These are phyloP conservation scores for Hirschioporus abietinus DNA, from an alignment of 768 basidiomycete species.

Conservation along the genomic window DNA sequence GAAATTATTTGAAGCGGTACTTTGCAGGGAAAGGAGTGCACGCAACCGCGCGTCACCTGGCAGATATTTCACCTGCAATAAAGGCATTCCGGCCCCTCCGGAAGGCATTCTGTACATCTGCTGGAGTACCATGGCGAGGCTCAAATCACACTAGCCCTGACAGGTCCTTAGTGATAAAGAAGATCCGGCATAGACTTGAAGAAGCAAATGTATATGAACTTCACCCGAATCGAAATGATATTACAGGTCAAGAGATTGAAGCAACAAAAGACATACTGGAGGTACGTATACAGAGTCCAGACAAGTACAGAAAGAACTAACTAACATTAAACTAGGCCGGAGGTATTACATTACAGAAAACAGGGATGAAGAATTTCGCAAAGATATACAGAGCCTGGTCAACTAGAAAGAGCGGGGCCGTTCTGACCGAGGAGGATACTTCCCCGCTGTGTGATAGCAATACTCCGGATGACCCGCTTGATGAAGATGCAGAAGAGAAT, in stretches of 20 bases:
- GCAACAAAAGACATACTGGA: background rate
- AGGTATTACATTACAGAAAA: background rate
- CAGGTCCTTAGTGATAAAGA: background rate
- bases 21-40: background rate
- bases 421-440: background rate
- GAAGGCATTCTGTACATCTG: background rate
- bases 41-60: background rate
- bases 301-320: too few species aligned
- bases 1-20: background rate
- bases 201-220: background rate
- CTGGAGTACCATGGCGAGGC: background rate
- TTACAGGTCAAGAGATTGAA: background rate
- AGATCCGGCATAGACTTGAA: background rate
- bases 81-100: background rate
- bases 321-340: background rate
- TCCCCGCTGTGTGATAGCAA: background rate
- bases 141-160: background rate
- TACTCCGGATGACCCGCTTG: too few species aligned
- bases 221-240: background rate
- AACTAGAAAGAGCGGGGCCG: background rate
- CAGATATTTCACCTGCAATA: background rate
- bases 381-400: background rate
- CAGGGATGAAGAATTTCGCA: background rate
- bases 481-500: too few species aligned
- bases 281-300: background rate